phyloP scores from a whole-genome alignment of 257 asterid species.

The Nicotiana sylvestris region DNA sequence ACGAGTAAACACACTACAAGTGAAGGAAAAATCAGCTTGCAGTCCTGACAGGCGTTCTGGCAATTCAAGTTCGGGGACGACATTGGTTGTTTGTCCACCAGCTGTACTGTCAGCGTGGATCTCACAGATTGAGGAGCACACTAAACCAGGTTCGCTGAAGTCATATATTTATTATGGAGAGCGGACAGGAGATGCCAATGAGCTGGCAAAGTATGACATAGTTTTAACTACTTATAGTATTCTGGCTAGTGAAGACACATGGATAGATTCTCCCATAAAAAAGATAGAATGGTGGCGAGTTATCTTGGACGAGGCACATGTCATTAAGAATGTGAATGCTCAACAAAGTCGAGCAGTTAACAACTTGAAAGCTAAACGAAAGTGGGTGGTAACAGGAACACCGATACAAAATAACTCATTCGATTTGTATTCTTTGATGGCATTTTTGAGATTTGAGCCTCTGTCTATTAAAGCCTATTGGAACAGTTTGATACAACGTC shows the following conservation, averaged over 20 bases:
- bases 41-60: slow-evolving; percentile 6
- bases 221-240: slow-evolving; percentile 72
- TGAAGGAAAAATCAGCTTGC: slow-evolving; percentile 18
- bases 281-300: slow-evolving; percentile 81
- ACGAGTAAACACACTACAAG: neutral
- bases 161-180: slow-evolving; percentile 73
- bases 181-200: slow-evolving; percentile 51
- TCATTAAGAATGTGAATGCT: slow-evolving; percentile 63
- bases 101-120: slow-evolving; percentile 76
- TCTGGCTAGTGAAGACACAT: slow-evolving; percentile 48
- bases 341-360: slow-evolving; percentile 68
- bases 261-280: slow-evolving; percentile 52
- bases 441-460: slow-evolving; percentile 77
- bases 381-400: slow-evolving; percentile 87
- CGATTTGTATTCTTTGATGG: slow-evolving; percentile 69
- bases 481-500: slow-evolving; percentile 68
- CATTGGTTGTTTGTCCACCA: slow-evolving; percentile 73
- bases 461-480: slow-evolving; percentile 64
- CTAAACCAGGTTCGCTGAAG: slow-evolving; percentile 46
- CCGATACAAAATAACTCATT: slow-evolving; percentile 68
- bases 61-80: slow-evolving; percentile 27
- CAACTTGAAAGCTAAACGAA: slow-evolving; percentile 55
- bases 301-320: slow-evolving; percentile 83
- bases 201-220: slow-evolving; percentile 57
- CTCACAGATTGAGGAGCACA: slow-evolving; percentile 71